phyloP scores from a whole-genome alignment of 2,329 filamentous ascomycete species.

The Ophiosphaerella korrae region DNA sequence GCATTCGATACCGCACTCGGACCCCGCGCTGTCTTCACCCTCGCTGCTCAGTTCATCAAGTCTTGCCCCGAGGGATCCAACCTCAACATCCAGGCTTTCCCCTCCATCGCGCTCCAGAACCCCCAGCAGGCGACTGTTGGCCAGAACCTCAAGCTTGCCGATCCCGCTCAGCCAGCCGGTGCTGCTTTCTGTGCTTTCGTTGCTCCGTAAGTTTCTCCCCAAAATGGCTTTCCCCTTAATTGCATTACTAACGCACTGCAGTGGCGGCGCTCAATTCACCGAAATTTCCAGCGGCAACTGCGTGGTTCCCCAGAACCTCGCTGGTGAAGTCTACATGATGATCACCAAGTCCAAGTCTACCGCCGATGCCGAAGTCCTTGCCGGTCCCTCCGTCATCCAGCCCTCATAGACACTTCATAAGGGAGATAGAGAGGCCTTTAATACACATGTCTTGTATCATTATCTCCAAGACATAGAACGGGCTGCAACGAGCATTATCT shows the following conservation, averaged over 20 bases:
- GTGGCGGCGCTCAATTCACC: slow-evolving; percentile 56
- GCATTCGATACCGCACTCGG: slow-evolving; percentile 73
- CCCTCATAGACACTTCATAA: slow-evolving; percentile 36
- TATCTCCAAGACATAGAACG: background rate
- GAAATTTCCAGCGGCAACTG: slow-evolving; percentile 63
- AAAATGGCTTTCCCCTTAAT: slow-evolving; percentile 28
- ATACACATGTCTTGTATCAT: slow-evolving; percentile 6
- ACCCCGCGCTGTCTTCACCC: slow-evolving; percentile 72
- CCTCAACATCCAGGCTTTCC: slow-evolving; percentile 68
- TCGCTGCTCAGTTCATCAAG: slow-evolving; percentile 73
- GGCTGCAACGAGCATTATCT: slow-evolving; percentile 1
- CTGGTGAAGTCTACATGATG: slow-evolving; percentile 70
- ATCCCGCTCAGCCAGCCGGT: slow-evolving; percentile 41
- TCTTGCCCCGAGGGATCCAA: slow-evolving; percentile 70
- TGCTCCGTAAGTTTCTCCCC: slow-evolving; percentile 55
- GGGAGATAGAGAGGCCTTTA: slow-evolving; percentile 1
- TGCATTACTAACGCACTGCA: slow-evolving; percentile 30
- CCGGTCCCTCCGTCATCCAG: slow-evolving; percentile 54
- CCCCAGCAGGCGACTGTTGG: slow-evolving; percentile 51
- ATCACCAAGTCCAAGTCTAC: slow-evolving; percentile 58
- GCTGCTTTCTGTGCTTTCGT: slow-evolving; percentile 71
- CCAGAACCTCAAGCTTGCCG: slow-evolving; percentile 46
- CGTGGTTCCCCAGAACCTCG: slow-evolving; percentile 64
- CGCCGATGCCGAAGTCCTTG: slow-evolving; percentile 60
- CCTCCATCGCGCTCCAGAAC: slow-evolving; percentile 59